Conservation (phyloP, 495 filamentous ascomycete species). For the Amorphotheca resinae region DNA sequence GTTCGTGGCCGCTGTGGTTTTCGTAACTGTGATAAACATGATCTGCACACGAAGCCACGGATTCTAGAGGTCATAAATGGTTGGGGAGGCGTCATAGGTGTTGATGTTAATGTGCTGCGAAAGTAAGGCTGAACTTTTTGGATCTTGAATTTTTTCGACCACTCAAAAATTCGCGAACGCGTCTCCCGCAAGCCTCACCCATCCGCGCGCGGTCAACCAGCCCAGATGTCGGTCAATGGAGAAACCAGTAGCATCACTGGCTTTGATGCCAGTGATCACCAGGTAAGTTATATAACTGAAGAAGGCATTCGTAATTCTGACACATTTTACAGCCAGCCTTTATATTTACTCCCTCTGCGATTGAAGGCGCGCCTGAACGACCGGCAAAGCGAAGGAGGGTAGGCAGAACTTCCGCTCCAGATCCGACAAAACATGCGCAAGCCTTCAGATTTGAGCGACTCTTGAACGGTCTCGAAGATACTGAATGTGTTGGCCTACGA, state of each 20-base stretch:
- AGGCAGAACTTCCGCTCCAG: conserved; percentile 5
- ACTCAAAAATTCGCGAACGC: conserved; percentile 4
- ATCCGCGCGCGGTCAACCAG: neutral
- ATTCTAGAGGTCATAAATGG: conserved; percentile 20
- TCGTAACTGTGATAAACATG: conserved; percentile 24
- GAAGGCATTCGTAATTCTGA: neutral
- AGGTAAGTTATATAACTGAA: conserved; percentile 12
- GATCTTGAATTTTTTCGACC: conserved; percentile 11
- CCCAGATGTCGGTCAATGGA: conserved; percentile 16
- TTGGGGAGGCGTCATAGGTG: conserved; percentile 26
- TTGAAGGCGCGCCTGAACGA: conserved; percentile 27
- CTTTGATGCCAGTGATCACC: conserved; percentile 18
- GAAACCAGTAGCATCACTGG: conserved; percentile 11
- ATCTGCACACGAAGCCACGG: conserved; percentile 26
- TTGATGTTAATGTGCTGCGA: conserved; percentile 1
- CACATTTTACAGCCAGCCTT: conserved; percentile 46
- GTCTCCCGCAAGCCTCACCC: neutral
- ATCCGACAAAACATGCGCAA: conserved; percentile 20
- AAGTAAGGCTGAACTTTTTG: neutral
- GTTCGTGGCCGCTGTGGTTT: conserved; percentile 3
- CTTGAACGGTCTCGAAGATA: conserved; percentile 47
- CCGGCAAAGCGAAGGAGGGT: conserved; percentile 55
- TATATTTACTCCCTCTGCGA: conserved; percentile 47
- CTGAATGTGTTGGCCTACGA: conserved; percentile 38
- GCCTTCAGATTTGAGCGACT: conserved; percentile 42